A percentile compares a stretch with the other conserved stretches of the same genome.
Conservation (phyloP, 2,329 filamentous ascomycete species). For the Cryphonectria naterciae region DNA sequence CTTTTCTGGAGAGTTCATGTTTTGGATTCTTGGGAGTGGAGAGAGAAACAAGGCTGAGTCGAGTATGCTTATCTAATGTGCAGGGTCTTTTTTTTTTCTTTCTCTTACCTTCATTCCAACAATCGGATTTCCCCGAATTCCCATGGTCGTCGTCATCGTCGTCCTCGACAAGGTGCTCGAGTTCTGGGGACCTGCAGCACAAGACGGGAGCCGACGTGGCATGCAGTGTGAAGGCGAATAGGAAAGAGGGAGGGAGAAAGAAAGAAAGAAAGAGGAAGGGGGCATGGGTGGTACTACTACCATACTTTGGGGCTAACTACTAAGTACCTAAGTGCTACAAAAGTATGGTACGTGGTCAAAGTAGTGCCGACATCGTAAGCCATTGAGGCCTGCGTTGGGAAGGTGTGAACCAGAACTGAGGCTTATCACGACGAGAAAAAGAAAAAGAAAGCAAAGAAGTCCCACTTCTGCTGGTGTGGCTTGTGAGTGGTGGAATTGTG, state of each 20-base stretch:
- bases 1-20: background rate
- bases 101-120: background rate
- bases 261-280: background rate
- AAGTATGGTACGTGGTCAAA: background rate
- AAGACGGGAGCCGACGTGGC: background rate
- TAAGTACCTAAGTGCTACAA: background rate
- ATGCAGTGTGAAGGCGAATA: background rate
- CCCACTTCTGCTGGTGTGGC: background rate
- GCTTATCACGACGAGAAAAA: conserved; percentile 6
- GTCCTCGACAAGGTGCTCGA: no score
- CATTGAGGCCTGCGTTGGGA: background rate
- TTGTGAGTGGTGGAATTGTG: background rate
- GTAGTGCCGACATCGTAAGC: background rate
- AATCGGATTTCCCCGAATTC: background rate
- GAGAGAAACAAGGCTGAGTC: conserved; percentile 6
- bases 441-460: background rate
- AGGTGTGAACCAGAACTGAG: conserved; percentile 2
- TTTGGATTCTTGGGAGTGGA: background rate
- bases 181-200: background rate
- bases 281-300: background rate
- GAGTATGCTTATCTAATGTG: background rate
- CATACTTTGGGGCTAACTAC: background rate
- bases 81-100: background rate
- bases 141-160: background rate
- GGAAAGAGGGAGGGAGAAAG: background rate